phyloP scores from a whole-genome alignment of 2,329 filamentous ascomycete genomes.

The Rhytidhysteron rufulum region DNA sequence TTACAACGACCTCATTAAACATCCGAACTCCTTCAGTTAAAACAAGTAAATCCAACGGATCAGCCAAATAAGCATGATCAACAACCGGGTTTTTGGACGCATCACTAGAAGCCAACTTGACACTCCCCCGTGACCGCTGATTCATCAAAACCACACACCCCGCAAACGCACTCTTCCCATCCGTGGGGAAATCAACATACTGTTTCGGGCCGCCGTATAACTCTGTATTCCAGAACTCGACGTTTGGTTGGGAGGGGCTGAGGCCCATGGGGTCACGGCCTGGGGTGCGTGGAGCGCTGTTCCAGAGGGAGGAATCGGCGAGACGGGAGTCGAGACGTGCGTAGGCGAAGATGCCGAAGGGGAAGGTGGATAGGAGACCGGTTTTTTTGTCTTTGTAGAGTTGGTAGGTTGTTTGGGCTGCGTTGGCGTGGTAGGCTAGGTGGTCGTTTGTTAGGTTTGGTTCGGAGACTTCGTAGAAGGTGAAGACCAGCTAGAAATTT shows the following conservation, averaged over 20 bases:
- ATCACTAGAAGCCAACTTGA: slow-evolving; percentile 49
- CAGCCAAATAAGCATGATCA: slow-evolving; percentile 56
- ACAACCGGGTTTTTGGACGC: slow-evolving; percentile 52
- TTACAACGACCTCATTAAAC: slow-evolving; percentile 58
- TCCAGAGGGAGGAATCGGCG: slow-evolving; percentile 53
- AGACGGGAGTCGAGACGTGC: slow-evolving; percentile 60
- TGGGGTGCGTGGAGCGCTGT: slow-evolving; percentile 40
- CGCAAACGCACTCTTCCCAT: slow-evolving; percentile 54
- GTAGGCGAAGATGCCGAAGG: slow-evolving; percentile 61
- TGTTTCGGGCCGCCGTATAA: slow-evolving; percentile 60
- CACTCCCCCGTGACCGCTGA: slow-evolving; percentile 54
- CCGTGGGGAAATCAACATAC: slow-evolving; percentile 50
- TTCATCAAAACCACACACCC: slow-evolving; percentile 58
- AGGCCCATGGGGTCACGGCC: slow-evolving; percentile 61
- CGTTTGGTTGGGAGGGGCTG: slow-evolving; percentile 53
- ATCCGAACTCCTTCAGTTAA: slow-evolving; percentile 56
- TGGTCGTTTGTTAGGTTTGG: slow-evolving; percentile 54
- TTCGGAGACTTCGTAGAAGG: slow-evolving; percentile 58
- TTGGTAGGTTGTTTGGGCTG: slow-evolving; percentile 47
- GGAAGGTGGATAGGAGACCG: slow-evolving; percentile 58
- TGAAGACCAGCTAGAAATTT: slow-evolving; percentile 45
- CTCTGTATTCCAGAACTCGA: slow-evolving; percentile 62
- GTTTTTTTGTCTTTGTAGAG: slow-evolving; percentile 57
- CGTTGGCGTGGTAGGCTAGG: slow-evolving; percentile 54
- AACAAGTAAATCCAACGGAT: slow-evolving; percentile 57